Evolutionary conservation across 2,329 filamentous ascomycete species (phyloP).

Genomic region (Colletotrichum scovillei): DNA sequence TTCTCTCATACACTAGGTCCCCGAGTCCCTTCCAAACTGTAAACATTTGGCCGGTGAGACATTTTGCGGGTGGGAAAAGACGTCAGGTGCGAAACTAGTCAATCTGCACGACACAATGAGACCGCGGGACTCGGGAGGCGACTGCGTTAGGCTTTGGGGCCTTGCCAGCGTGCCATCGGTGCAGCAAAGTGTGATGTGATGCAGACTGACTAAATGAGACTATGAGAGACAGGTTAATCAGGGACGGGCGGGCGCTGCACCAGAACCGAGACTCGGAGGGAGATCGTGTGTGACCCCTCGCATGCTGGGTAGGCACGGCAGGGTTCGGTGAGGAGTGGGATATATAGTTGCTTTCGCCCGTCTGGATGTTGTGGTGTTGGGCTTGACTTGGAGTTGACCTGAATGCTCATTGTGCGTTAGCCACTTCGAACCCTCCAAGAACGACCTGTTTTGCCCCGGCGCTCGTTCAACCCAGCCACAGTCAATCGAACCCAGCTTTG

Average conservation of each 20-base stretch:
- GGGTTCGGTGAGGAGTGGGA: not conserved
- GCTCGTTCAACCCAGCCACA: not conserved
- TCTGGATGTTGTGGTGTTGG: not conserved
- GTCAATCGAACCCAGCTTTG: no score
- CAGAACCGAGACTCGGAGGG: not conserved
- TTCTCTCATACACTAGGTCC: not conserved
- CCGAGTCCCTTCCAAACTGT: not conserved
- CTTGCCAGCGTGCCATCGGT: not conserved
- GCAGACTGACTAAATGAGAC: not conserved
- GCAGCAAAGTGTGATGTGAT: not conserved
- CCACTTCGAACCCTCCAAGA: not conserved
- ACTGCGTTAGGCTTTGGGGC: no score
- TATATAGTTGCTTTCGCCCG: not conserved
- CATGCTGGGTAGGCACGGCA: not conserved
- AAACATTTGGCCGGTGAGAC: not conserved
- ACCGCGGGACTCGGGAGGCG: not conserved
- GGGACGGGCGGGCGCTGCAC: no score
- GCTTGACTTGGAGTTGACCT: not conserved
- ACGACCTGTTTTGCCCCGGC: not conserved
- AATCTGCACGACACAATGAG: not conserved
- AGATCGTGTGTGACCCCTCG: not conserved
- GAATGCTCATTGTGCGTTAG: not conserved
- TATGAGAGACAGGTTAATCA: not conserved
- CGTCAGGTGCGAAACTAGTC: not conserved
- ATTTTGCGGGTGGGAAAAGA: not conserved